These are phyloP conservation scores for Skeletonema tropicum DNA, from an alignment of 108 stramenopile genomes.

Conservation along the genomic window DNA sequence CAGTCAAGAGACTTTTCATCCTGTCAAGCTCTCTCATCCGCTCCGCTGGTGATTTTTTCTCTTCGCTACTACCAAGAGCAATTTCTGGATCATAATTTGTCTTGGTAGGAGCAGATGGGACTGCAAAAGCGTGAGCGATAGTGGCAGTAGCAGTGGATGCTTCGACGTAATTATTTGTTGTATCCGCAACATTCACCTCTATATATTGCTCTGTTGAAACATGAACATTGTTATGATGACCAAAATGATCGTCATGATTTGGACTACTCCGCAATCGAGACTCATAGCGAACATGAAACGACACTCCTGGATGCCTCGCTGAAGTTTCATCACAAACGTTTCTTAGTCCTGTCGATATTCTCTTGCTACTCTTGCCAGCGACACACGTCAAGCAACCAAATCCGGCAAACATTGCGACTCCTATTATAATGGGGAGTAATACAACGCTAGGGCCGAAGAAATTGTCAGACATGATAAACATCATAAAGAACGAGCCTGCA, in stretches of 20 bases:
- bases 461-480: neutral
- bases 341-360: neutral
- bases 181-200: neutral
- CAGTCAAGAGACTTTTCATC: slow-evolving; percentile 13
- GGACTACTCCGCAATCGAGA: neutral
- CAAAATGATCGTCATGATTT: neutral
- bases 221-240: neutral
- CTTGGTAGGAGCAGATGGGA: neutral
- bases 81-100: neutral
- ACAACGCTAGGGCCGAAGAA: neutral
- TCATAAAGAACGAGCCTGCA: neutral
- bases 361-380: neutral
- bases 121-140: too few species aligned
- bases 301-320: slow-evolving; percentile 5
- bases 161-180: neutral
- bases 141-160: neutral
- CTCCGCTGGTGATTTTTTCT: neutral
- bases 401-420: neutral
- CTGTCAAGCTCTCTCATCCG: neutral
- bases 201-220: neutral
- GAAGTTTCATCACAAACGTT: slow-evolving; percentile 10
- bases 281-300: slow-evolving; percentile 10
- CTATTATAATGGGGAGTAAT: neutral
- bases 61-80: neutral
- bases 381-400: neutral